These are phyloP conservation scores for Colletotrichum nymphaeae DNA, from an alignment of 2,329 filamentous ascomycete genomes.

Conservation along the genomic window DNA sequence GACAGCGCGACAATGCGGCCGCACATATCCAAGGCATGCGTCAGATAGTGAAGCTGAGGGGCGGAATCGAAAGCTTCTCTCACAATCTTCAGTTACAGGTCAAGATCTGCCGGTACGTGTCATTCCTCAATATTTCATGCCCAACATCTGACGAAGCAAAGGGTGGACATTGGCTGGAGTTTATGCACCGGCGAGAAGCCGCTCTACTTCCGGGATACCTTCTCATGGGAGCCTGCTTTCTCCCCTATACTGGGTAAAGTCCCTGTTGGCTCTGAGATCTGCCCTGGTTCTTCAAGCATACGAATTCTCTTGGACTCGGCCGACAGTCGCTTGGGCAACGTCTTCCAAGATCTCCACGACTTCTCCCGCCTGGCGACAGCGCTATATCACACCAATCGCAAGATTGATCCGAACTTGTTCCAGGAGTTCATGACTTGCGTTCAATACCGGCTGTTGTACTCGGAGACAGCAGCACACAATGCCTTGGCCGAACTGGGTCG, in stretches of 20 bases:
- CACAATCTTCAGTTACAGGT: constrained; percentile 42
- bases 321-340: constrained; percentile 41
- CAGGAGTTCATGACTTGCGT: constrained; percentile 24
- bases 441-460: constrained; percentile 25
- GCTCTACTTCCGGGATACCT: constrained; percentile 33
- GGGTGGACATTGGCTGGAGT: constrained; percentile 43
- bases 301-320: constrained; percentile 30
- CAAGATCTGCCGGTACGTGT: constrained; percentile 44
- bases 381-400: constrained; percentile 36
- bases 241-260: constrained; percentile 27
- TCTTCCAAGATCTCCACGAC: constrained; percentile 44
- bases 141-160: constrained; percentile 8
- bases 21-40: constrained; percentile 27
- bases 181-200: constrained; percentile 41
- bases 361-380: constrained; percentile 43
- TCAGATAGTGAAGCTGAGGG: constrained; percentile 41
- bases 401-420: constrained; percentile 40
- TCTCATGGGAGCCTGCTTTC: constrained; percentile 36
- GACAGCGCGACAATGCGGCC: constrained; percentile 3
- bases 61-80: constrained; percentile 40
- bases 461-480: neutral
- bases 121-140: too few species aligned
- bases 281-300: neutral
- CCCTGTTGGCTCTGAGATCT: neutral
- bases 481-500: constrained; percentile 31